Evolutionary conservation across 2,329 filamentous ascomycete species (phyloP).

Genomic region (Stachybotrys elegans): DNA sequence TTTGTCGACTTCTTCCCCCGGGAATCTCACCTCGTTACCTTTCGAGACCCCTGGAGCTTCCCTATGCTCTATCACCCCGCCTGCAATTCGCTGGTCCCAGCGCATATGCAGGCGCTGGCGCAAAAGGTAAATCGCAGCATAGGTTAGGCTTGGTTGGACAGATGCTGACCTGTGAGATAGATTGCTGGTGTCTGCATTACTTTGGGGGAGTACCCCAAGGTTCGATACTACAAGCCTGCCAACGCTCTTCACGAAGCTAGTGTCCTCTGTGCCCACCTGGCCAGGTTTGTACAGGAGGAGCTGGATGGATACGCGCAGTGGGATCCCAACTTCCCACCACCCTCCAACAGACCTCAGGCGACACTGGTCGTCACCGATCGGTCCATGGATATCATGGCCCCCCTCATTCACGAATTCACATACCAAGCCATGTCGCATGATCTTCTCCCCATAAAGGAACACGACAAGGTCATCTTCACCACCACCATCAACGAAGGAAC

Average conservation of each 20-base stretch:
- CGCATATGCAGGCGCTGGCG: conserved; percentile 78
- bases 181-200: conserved; percentile 70
- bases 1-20: conserved; percentile 86
- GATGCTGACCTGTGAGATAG: conserved; percentile 14
- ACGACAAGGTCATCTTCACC: conserved; percentile 81
- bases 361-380: conserved; percentile 84
- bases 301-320: conserved; percentile 83
- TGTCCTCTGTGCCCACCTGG: conserved; percentile 82
- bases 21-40: conserved; percentile 87
- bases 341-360: conserved; percentile 70
- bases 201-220: conserved; percentile 87
- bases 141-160: neutral
- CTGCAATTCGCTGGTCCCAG: conserved; percentile 77
- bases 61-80: conserved; percentile 84
- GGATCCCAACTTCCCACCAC: conserved; percentile 79
- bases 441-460: conserved; percentile 80
- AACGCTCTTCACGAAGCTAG: conserved; percentile 77
- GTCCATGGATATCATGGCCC: conserved; percentile 86
- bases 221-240: conserved; percentile 81
- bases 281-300: conserved; percentile 86
- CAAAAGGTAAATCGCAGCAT: conserved; percentile 67
- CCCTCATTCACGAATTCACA: conserved; percentile 90
- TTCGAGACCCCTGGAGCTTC: conserved; percentile 94
- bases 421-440: conserved; percentile 99
- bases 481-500: conserved; percentile 73